Evolutionary conservation across 2,329 filamentous ascomycete genomes (phyloP).

Genomic region (Thelonectria rubi): DNA sequence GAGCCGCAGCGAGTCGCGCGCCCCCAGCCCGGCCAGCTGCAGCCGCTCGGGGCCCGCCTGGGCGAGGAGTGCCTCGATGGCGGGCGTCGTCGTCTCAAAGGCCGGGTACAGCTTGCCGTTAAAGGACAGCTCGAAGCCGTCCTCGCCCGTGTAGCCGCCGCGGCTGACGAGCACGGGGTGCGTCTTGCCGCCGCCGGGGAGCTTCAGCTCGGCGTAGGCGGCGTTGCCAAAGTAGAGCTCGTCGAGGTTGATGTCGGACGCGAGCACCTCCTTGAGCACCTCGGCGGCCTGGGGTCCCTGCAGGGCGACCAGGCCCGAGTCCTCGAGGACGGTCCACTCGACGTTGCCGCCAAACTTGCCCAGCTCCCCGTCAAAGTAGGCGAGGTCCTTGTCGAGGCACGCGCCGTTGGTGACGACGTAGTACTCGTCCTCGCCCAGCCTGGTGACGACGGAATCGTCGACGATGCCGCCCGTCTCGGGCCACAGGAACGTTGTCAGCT

Average conservation of each 20-base stretch:
- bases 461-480: conserved; percentile 87
- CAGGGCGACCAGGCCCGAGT: conserved; percentile 83
- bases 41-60: conserved; percentile 69
- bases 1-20: conserved; percentile 89
- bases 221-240: conserved; percentile 85
- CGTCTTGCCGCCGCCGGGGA: conserved; percentile 59
- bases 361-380: conserved; percentile 78
- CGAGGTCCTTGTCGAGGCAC: conserved; percentile 87
- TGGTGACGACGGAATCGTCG: conserved; percentile 91
- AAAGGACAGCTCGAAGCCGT: conserved; percentile 96
- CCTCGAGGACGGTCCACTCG: conserved; percentile 75
- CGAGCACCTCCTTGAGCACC: conserved; percentile 72
- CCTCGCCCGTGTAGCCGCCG: conserved; percentile 96
- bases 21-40: conserved; percentile 86
- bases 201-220: conserved; percentile 70
- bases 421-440: conserved; percentile 77
- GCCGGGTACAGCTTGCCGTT: conserved; percentile 53
- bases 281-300: conserved; percentile 83
- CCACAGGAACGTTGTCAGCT: conserved; percentile 85
- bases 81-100: conserved; percentile 57
- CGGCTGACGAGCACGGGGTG: conserved; percentile 73
- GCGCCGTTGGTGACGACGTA: conserved; percentile 97
- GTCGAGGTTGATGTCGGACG: conserved; percentile 64
- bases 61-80: conserved; percentile 74
- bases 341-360: conserved; percentile 61